Base-by-base conservation (phyloP, 2,329 filamentous ascomycete genomes). In the Didymella sp. region DNA sequence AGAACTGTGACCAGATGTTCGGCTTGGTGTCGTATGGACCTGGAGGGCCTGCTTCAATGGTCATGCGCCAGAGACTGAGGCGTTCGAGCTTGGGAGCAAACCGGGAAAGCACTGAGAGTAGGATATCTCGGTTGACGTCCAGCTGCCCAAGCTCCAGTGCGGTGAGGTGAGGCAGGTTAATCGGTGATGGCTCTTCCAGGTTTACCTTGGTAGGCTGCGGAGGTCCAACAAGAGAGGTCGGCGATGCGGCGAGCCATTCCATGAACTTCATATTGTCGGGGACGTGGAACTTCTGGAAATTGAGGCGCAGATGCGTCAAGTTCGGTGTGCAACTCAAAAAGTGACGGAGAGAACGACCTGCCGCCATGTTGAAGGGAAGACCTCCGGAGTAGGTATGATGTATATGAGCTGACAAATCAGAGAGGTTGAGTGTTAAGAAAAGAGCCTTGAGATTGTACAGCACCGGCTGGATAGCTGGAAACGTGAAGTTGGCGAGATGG, bases 231-330 rank as follows among this genome's bases (percentile, higher is more conserved):
- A 25, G 28, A 22, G 46, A 24, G 12, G 21, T 4, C 6, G 38
- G 25, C 6, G 62, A 42, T 12, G 40, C 54, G 44, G 38, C 79
- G 75, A 84, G 12, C 63, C 67, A 69, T 21, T 63, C 25, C 2
- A 84, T 53, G 11, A 84, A 61, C 1, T 68, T 62, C 15, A 49
- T 53, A 11, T 66, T 63, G 0, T 68, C 60, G 2, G 68, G 51
- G 3, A 64, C 51, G 4, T 52, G 17, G 4, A 50, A 47, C 38
- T 62, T 66, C 22, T 61, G 57, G 27, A 83, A 81, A 62, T 87
- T 87, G 40, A 87, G 66, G 2, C 85, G 79, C 5, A 88, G 74
- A 62, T 84, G 80, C 27, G 77, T 76, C 6, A 88, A 58, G 17
- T 82, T 81, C 3, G 71, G 58, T 1, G 77, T 68, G 25, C 69